A percentile compares a stretch with the other conserved stretches of the same genome.
Conservation (phyloP, 768 basidiomycete species). For the Serendipita sp. region DNA sequence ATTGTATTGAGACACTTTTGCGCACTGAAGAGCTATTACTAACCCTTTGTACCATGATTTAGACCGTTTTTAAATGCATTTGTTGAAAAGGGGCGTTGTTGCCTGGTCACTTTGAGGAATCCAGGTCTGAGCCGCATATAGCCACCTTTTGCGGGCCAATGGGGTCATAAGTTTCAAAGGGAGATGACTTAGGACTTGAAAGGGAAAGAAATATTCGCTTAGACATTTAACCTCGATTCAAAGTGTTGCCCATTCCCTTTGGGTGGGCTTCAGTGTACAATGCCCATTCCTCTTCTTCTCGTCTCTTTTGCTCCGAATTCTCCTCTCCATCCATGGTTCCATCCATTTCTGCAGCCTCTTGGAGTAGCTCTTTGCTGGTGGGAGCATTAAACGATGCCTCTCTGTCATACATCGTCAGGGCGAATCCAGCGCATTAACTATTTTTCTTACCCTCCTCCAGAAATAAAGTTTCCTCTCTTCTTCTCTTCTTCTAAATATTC, state of each 20-base stretch:
- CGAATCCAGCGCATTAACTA: background rate
- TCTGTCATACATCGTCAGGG: conserved; percentile 21
- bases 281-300: conserved; percentile 87
- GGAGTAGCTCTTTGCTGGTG: conserved; percentile 64
- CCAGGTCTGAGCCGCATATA: background rate
- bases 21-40: background rate
- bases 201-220: no score
- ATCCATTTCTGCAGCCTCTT: conserved; percentile 68
- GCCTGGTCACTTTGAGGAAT: background rate
- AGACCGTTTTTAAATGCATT: background rate
- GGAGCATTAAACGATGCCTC: conserved; percentile 46
- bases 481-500: conserved; percentile 82
- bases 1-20: background rate
- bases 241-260: conserved; percentile 88
- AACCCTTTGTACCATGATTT: background rate
- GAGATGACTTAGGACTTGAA: no score
- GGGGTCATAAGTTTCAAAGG: no score
- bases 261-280: conserved; percentile 71
- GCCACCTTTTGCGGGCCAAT: no score
- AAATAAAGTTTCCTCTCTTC: conserved; percentile 69
- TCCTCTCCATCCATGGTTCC: conserved; percentile 51
- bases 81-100: background rate
- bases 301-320: conserved; percentile 58
- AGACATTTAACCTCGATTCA: conserved; percentile 67
- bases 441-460: conserved; percentile 62